phyloP scores from a whole-genome alignment of 176 grass and related monocot genomes.

The Tillandsia fasciculata region DNA sequence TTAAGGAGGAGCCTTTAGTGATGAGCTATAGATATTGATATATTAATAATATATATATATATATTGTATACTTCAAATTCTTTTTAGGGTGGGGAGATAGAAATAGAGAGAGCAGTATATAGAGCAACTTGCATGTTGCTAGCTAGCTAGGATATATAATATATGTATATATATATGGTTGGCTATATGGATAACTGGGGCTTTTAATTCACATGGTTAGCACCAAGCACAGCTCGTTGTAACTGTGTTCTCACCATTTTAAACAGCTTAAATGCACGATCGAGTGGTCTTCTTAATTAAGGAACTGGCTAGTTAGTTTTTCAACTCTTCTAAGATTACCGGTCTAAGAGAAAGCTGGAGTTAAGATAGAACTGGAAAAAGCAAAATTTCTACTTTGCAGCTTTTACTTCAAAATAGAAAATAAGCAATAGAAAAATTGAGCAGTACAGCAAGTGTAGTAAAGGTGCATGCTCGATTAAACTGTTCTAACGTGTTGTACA shows the following conservation, averaged over 20 bases:
- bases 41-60: not conserved
- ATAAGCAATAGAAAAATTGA: too few relatives aligned
- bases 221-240: not conserved
- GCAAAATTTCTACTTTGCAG: too few relatives aligned
- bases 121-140: not conserved
- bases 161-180: slow-evolving; percentile 23
- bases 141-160: not conserved
- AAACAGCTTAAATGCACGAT: not conserved
- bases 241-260: not conserved
- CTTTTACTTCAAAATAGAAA: too few relatives aligned
- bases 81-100: not conserved
- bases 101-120: not conserved
- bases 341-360: too few relatives aligned
- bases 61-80: not conserved
- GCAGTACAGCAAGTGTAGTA: not conserved
- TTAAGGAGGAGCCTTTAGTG: slow-evolving; percentile 29
- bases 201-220: slow-evolving; percentile 27
- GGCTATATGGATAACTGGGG: slow-evolving; percentile 14
- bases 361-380: too few relatives aligned
- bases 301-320: too few relatives aligned
- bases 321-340: too few relatives aligned
- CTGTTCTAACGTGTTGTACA: not conserved
- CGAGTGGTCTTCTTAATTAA: not conserved
- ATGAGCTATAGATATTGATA: slow-evolving; percentile 22
- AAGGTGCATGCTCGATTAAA: not conserved